Evolutionary conservation across 441 rosid species (phyloP), one percentile per base, ranked within the genome.

Genomic region (Populus hybrid): DNA sequence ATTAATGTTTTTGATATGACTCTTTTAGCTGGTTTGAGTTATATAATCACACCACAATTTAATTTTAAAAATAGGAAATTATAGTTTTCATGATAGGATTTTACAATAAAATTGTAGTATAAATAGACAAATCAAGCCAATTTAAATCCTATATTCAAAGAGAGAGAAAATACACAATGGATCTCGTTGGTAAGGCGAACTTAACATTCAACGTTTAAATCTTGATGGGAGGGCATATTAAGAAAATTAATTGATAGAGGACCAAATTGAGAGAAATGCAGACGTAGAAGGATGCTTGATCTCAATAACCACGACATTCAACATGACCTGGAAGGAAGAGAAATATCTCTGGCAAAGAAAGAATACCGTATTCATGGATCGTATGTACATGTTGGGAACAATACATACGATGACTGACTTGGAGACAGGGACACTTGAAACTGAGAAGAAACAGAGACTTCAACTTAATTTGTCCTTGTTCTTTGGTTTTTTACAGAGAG

Each of bases 401-500:
- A 9, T 24, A 30, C 12, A 10, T 5, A 46, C 64, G 71, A 36
- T 61, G 69, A 57, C 38, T 23, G 63, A 59, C 18, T 7, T 8
- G 6, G 36, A 7, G 78, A 50, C 66, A 74, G 76, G 4, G 80
- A 75, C 79, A 38, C 36, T 63, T 81, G 73, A 81, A 76, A 70
- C 80, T 24, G 30, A 3, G 82, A 36, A 73, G 81, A 78, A 79
- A 69, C 71, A 30, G 32, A 70, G 70, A 63, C 69, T 26, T 77
- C 70, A 24, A 70, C 0, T 5, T 63, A 69, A 35, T 74, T 75
- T 57, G 10, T 18, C 12, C 3, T 20, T 10, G 50, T 20, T 40
- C 28, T 16, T 18, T 12, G 1, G 18, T 69, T 14, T 16, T 72
- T 71, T 73, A 70, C 76, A 76, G 63, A 57, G 79, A 71, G 80